phyloP scores from a whole-genome alignment of 2,329 filamentous ascomycete species.

The Talaromyces albobiverticillius region DNA sequence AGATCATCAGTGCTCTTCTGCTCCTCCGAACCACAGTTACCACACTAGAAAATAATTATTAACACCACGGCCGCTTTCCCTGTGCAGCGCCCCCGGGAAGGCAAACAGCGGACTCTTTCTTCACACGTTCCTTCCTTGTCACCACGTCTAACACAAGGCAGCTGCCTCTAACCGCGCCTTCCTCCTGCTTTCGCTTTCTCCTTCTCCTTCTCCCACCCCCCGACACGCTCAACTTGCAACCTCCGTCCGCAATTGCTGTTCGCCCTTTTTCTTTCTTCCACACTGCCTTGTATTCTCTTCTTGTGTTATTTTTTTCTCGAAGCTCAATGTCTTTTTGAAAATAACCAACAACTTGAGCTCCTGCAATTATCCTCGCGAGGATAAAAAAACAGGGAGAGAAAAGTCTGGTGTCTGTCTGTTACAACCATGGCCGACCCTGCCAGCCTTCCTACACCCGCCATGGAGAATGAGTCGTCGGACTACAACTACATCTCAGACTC shows the following conservation, averaged over 20 bases:
- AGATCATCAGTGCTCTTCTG: conserved; percentile 5
- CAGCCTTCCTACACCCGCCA: conserved; percentile 10
- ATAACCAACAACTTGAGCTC: background rate
- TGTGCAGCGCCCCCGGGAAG: background rate
- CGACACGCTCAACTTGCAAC: background rate
- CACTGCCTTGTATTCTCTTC: no score
- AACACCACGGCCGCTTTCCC: no score
- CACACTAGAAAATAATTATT: conserved; percentile 18
- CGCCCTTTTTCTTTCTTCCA: conserved; percentile 8
- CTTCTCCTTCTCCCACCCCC: conserved; percentile 21
- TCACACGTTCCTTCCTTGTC: background rate
- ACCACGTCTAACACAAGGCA: no score
- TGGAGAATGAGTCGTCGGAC: conserved; percentile 14
- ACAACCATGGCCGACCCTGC: conserved; percentile 12
- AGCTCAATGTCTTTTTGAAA: conserved; percentile 1
- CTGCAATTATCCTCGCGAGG: background rate
- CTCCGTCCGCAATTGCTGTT: conserved; percentile 9
- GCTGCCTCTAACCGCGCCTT: background rate
- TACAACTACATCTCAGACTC: conserved; percentile 24
- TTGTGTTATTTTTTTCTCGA: background rate
- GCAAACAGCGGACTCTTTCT: background rate
- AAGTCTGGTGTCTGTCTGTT: background rate
- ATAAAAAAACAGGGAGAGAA: background rate
- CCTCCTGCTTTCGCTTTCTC: conserved; percentile 6
- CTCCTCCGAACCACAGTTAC: conserved; percentile 20